A percentile compares a stretch with the other conserved stretches of the same genome.
phyloP scores from a whole-genome alignment of 352 stramenopile genomes.

The Phytophthora fragariaefolia region DNA sequence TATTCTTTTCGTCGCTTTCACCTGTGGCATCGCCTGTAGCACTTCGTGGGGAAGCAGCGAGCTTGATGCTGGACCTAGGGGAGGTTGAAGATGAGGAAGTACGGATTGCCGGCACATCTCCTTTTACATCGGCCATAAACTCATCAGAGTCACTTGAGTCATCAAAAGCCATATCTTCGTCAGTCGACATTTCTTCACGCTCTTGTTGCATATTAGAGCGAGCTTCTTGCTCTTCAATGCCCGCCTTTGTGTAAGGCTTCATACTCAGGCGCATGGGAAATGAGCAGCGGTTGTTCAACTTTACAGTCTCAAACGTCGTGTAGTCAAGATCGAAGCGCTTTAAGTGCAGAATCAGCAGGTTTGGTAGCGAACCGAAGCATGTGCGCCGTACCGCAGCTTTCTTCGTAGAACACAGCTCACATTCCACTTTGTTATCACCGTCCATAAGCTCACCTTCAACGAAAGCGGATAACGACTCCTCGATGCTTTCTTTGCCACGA shows the following conservation, averaged over 20 bases:
- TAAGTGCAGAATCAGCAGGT: conserved; percentile 98
- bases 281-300: conserved; percentile 98
- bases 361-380: conserved; percentile 95
- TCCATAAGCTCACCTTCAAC: conserved; percentile 99
- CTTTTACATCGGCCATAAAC: conserved; percentile 65
- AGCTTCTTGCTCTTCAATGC: conserved; percentile 93
- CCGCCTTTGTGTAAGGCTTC: conserved; percentile 98
- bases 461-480: conserved; percentile 96
- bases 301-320: conserved; percentile 99
- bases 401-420: conserved; percentile 97
- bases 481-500: conserved; percentile 97
- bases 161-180: conserved; percentile 65
- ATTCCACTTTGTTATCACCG: conserved; percentile 98
- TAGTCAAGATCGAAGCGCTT: conserved; percentile 99
- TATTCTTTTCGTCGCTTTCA: conserved; percentile 29
- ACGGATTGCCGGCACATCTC: conserved; percentile 30
- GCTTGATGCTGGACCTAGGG: conserved; percentile 35
- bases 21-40: conserved; percentile 18
- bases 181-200: conserved; percentile 45
- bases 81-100: conserved; percentile 26
- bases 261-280: conserved; percentile 99
- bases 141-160: conserved; percentile 62
- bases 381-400: conserved; percentile 97
- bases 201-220: conserved; percentile 44
- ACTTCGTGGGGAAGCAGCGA: conserved; percentile 27